Base-by-base conservation (phyloP, 106 monocot species). In the Acanthochlamys bracteata region DNA sequence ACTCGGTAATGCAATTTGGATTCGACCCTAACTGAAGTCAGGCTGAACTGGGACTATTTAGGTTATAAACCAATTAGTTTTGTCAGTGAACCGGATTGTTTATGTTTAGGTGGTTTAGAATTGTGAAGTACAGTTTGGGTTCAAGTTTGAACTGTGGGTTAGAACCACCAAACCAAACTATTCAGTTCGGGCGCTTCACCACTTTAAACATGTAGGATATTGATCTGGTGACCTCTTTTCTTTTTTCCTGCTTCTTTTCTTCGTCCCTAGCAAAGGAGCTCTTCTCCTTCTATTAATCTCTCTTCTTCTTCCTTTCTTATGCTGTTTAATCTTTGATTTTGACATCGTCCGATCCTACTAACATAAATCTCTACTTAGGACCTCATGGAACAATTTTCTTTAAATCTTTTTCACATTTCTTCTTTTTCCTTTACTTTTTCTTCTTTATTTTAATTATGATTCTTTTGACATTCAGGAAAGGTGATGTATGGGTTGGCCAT, bases 401-500 rank as follows among this genome's bases (percentile, higher is more conserved):
- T 26, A 2, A 25, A 3, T 46, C 42, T 45, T 19, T 67, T 7
- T 40, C 43, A 9, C 43, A 9, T 13, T 45, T 13, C 13, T 13
- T 45, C 43, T 45, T 13, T 45, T 13, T 45, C 43, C 13, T 13
- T 45, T 13, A 9, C 43, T 45, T 13, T 45, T 13, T 45, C 43
- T 45, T 13, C 13, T 45, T 13, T 45, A 7, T 24, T 23, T 25
- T 7, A 7, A 16, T 65, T 55, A 54, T n/a, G n/a, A n/a, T n/a
- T 39, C 63, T 66, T 26, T 52, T 68, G 69, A 72, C 75, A 17
- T 66, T 57, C 80, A 96, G 95, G 69, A 96, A 91, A 68, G 90
- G 88, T 56, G 90, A 87, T 42, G 78, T 90, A 15, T 96, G 91
- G 90, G 96, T 91, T 17, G 90, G 96, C 24, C 96, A 98, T 66